These are phyloP conservation scores for Penicillium dipodomyicola DNA, from an alignment of 495 filamentous ascomycete genomes.

Conservation along the genomic window DNA sequence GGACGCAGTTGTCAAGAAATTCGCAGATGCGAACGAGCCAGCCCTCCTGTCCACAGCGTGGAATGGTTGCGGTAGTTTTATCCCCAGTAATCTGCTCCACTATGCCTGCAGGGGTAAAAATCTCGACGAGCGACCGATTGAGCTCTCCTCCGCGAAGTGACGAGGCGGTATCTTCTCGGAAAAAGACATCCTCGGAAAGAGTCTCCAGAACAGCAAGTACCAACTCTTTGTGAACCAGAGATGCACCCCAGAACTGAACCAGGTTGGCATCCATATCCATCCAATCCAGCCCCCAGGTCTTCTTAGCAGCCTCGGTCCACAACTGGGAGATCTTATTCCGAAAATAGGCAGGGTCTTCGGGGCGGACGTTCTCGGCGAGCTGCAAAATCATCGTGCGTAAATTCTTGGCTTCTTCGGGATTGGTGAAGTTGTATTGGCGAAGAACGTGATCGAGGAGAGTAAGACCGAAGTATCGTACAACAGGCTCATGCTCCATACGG, in stretches of 20 bases:
- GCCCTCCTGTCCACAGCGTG: slow-evolving; percentile 75
- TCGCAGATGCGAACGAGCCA: slow-evolving; percentile 79
- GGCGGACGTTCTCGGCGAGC: slow-evolving; percentile 69
- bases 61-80: slow-evolving; percentile 56
- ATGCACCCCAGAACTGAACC: slow-evolving; percentile 75
- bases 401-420: slow-evolving; percentile 57
- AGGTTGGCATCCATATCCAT: slow-evolving; percentile 87
- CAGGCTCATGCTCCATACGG: slow-evolving; percentile 64
- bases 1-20: slow-evolving; percentile 70
- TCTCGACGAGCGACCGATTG: slow-evolving; percentile 85
- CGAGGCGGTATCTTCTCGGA: slow-evolving; percentile 80
- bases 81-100: slow-evolving; percentile 70
- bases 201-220: slow-evolving; percentile 84
- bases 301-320: slow-evolving; percentile 92
- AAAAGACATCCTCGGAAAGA: slow-evolving; percentile 94
- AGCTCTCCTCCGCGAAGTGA: slow-evolving; percentile 77
- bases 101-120: slow-evolving; percentile 79
- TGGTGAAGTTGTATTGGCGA: slow-evolving; percentile 74
- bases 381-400: slow-evolving; percentile 71
- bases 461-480: slow-evolving; percentile 90
- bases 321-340: slow-evolving; percentile 94
- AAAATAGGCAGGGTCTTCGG: slow-evolving; percentile 76
- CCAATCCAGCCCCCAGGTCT: slow-evolving; percentile 89
- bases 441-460: slow-evolving; percentile 86
- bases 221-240: slow-evolving; percentile 70